Base-by-base conservation (phyloP, 495 filamentous ascomycete species). In the Lasiosphaeria hispida region DNA sequence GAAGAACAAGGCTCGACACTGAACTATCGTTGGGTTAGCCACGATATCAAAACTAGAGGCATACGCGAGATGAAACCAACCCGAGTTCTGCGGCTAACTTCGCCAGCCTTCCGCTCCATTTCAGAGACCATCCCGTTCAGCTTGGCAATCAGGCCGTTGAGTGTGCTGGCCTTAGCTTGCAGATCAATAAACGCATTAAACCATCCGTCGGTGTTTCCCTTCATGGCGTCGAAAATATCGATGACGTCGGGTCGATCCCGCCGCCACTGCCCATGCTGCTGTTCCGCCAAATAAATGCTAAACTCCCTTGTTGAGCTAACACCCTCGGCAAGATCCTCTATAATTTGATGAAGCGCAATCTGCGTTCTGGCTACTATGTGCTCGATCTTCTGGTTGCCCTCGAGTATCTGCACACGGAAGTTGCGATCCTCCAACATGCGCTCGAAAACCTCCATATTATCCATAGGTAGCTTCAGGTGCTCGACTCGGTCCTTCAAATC, bases 361-460 rank as follows among this genome's bases (percentile, higher is more conserved):
- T 85, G 83, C 17, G 92, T 96, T 45, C 92, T 81, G 47, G 83
- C 82, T 58, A 95, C 83, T 58, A 96, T 90, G 71, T 91, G 87
- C 65, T 96, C 90, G 55, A 98, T 96, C 69, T 87, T 88, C 66
- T 91, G 87, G 67, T 97, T 97, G 47, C 93, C 91, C 44, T 86
- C 82, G 17, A 96, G 75, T 41, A 97, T 90, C 53, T 91, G 82
- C 18, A 83, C 69, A 17, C 94, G 87, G 61, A 96, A 97, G 48
- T 80, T 81, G 48, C 86, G 84, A 63, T 96, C 89, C 59, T 89
- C 81, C 34, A 98, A 77, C 90, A 97, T 96, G 39, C 80, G 78
- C 69, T 96, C 91, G 63, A 98, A 98, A 7, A 90, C 81, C n/a
- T 80, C 71, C 7, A 89, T 79, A 64, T 96, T 93, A 60, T 88